Evolutionary conservation across 2,329 filamentous ascomycete genomes (phyloP), one percentile per base, ranked within the genome.

Genomic region (Ampelomyces quisqualis): DNA sequence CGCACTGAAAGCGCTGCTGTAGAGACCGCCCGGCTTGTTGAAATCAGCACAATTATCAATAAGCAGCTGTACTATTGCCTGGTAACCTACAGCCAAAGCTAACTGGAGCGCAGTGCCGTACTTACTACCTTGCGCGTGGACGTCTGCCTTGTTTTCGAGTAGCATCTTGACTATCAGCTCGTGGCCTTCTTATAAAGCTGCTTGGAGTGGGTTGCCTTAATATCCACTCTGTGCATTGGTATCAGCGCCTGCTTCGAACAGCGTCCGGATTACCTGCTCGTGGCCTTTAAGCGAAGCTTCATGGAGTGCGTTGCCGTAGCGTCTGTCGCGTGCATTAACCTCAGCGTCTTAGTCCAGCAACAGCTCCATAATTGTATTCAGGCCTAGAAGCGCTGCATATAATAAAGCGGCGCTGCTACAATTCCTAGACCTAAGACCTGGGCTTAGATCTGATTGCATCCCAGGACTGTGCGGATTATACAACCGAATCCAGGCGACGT

Each of bases 401-500:
- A 14, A 15, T 48, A 57, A 4, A 26, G n/a, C 24, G 15, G 22
- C 17, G 49, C 44, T 26, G 23, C 9, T 15, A 40, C 40, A 2
- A 14, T 19, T 8, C n/a, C n/a, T n/a, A n/a, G n/a, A n/a, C n/a
- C 46, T 21, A 9, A 36, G 11, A 17, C 19, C 13, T 39, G 18
- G 36, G 11, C n/a, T 9, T 8, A 55, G 31, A 38, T 53, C 7
- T 14, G 38, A 24, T 10, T 28, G 5, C 4, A 11, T 8, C 29
- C 35, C 46, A 28, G 40, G 35, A 8, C 8, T 7, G 13, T 56
- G 49, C 6, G 45, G 50, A 50, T 63, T 30, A 34, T 44, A 31
- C 8, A 62, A 21, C 8, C 36, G 38, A 17, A 57, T 32, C 54
- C 53, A 62, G 23, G 23, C 54, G 1, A 49, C 13, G 40, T 57